phyloP scores from a whole-genome alignment of 2,329 filamentous ascomycete species.

The Metarhizium anisopliae region DNA sequence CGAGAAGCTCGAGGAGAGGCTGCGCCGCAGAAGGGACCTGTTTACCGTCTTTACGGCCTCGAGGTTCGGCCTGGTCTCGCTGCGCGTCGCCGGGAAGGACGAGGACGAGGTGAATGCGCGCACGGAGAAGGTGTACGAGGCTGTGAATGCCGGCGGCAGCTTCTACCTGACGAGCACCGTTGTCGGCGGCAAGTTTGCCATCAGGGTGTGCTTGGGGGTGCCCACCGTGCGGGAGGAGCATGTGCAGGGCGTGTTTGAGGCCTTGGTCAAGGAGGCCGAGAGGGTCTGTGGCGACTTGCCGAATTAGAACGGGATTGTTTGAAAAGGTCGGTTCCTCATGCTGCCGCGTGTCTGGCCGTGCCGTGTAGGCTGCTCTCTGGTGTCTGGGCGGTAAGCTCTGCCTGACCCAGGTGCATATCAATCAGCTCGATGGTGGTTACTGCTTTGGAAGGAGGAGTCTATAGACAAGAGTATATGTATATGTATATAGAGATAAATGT shows the following conservation, averaged over 20 bases:
- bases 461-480: too few relatives aligned
- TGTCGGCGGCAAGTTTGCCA: conserved; percentile 64
- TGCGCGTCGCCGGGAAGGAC: conserved; percentile 44
- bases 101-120: conserved; percentile 52
- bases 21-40: conserved; percentile 54
- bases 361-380: too few relatives aligned
- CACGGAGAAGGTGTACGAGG: conserved; percentile 68
- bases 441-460: too few relatives aligned
- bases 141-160: conserved; percentile 63
- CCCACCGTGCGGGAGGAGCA: conserved; percentile 64
- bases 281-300: conserved; percentile 25
- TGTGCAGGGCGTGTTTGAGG: conserved; percentile 63
- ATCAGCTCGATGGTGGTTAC: too few relatives aligned
- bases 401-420: too few relatives aligned
- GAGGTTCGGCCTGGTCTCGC: conserved; percentile 69
- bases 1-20: conserved; percentile 56
- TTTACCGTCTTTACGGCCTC: conserved; percentile 70
- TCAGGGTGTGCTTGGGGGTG: conserved; percentile 68
- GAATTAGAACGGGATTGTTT: neutral
- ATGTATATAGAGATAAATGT: too few relatives aligned
- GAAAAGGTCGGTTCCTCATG: neutral
- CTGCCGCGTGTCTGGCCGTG: too few relatives aligned
- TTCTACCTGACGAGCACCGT: conserved; percentile 77
- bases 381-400: too few relatives aligned
- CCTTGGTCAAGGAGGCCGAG: conserved; percentile 57